Percentiles rank a stretch among this genome's conserved stretches.
Evolutionary conservation across 768 basidiomycete genomes (phyloP).

Genomic region (Daedaleopsis nitida): DNA sequence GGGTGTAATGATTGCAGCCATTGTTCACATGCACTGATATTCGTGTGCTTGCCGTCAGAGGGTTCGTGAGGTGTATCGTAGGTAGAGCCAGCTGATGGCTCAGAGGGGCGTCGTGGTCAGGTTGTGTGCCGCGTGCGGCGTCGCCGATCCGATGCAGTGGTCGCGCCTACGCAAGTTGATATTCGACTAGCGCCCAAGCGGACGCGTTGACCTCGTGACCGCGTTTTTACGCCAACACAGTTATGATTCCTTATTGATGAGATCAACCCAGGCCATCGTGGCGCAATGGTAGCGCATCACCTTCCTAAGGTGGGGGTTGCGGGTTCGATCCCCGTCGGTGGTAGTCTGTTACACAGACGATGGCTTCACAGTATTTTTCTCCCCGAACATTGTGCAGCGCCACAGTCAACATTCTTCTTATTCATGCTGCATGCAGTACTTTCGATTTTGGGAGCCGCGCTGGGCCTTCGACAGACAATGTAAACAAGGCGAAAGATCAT

Average conservation of each 20-base stretch:
- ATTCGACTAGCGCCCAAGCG: not conserved
- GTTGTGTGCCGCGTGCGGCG: not conserved
- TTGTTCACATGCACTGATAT: not conserved
- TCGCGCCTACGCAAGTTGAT: not conserved
- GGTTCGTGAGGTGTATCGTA: no score
- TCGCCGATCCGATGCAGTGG: not conserved
- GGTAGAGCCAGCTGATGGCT: no score
- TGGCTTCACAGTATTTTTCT: not conserved
- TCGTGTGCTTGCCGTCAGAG: not conserved
- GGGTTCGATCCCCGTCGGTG: conserved; percentile 38
- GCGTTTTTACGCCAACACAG: no score
- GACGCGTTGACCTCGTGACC: conserved; percentile 12
- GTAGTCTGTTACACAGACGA: conserved; percentile 13
- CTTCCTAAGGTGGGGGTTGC: conserved; percentile 39
- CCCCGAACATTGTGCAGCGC: no score
- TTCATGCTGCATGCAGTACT: no score
- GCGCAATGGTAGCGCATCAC: conserved; percentile 39
- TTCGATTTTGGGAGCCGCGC: not conserved
- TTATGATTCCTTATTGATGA: no score
- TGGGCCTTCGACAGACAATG: not conserved
- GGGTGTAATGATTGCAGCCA: conserved; percentile 13
- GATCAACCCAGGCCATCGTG: conserved; percentile 36
- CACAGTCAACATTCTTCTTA: no score
- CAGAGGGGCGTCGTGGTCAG: not conserved
- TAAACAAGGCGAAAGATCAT: not conserved